phyloP scores from a whole-genome alignment of 345 rosid genomes.

The thale cress (Arabidopsis thaliana) region DNA sequence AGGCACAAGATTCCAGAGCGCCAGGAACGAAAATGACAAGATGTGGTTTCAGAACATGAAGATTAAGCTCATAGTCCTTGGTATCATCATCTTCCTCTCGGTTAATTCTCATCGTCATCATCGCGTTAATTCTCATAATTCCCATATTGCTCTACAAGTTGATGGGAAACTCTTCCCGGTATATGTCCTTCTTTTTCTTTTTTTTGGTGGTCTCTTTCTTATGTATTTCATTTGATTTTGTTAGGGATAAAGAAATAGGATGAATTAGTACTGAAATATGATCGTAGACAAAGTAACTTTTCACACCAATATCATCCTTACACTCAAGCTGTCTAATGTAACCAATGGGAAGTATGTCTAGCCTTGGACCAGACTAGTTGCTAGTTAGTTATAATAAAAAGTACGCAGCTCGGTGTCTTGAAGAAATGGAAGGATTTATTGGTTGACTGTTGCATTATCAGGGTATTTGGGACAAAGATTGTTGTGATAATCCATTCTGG shows the following conservation, averaged over 20 bases:
- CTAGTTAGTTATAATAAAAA: slow-evolving; percentile 33
- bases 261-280: too few relatives aligned
- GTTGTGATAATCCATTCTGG: slow-evolving; percentile 44
- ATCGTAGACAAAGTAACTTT: slow-evolving; percentile 4
- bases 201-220: too few relatives aligned
- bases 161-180: too few relatives aligned
- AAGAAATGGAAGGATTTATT: not conserved
- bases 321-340: not conserved
- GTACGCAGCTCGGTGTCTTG: not conserved
- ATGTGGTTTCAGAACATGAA: too few relatives aligned
- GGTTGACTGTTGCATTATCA: slow-evolving; percentile 25
- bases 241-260: too few relatives aligned
- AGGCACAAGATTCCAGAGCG: not conserved
- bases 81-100: not conserved
- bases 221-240: too few relatives aligned
- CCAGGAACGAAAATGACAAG: not conserved
- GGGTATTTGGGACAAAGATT: slow-evolving; percentile 35
- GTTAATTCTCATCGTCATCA: not conserved
- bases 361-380: slow-evolving; percentile 9
- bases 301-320: rapidly evolving
- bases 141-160: not conserved
- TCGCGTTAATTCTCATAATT: not conserved
- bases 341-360: rapidly evolving
- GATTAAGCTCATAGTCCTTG: not conserved
- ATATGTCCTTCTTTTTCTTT: too few relatives aligned